Conservation (phyloP, 75 land plant species). For the Pinus tabuliformis region DNA sequence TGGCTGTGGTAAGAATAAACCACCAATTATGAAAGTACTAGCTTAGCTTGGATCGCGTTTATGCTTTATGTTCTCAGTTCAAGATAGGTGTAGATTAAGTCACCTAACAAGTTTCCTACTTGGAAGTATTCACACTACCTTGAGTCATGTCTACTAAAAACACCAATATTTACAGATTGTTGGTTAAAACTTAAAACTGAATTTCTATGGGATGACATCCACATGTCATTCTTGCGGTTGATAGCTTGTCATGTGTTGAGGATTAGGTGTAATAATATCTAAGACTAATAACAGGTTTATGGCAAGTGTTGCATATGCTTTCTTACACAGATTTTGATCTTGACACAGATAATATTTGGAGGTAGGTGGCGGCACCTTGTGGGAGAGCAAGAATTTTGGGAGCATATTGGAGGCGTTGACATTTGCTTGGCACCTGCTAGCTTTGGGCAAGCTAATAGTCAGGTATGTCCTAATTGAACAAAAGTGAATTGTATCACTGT, state of each 20-base stretch:
- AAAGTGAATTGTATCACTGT: slow-evolving; percentile 1
- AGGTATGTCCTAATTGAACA: slow-evolving; percentile 27
- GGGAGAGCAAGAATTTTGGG: slow-evolving; percentile 94
- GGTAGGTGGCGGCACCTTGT: slow-evolving; percentile 90
- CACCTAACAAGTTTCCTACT: background rate
- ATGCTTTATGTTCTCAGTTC: background rate
- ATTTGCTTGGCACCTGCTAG: slow-evolving; percentile 83
- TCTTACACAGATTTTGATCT: slow-evolving; percentile 4
- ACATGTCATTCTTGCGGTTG: background rate
- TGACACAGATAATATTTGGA: slow-evolving; percentile 87
- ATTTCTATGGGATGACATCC: background rate
- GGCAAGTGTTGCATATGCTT: background rate
- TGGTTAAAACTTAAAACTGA: background rate
- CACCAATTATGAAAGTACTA: background rate
- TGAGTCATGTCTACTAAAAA: background rate
- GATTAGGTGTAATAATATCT: background rate
- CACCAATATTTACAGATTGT: background rate
- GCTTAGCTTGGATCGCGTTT: background rate
- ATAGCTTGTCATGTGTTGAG: background rate
- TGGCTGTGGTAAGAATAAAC: background rate
- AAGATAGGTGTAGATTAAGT: background rate
- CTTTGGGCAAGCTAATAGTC: slow-evolving; percentile 96
- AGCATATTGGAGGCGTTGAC: slow-evolving; percentile 91
- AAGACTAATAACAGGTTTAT: background rate
- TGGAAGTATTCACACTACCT: background rate